Evolutionary conservation across 345 rosid genomes (phyloP).

Genomic region (Lepidium aucheri): DNA sequence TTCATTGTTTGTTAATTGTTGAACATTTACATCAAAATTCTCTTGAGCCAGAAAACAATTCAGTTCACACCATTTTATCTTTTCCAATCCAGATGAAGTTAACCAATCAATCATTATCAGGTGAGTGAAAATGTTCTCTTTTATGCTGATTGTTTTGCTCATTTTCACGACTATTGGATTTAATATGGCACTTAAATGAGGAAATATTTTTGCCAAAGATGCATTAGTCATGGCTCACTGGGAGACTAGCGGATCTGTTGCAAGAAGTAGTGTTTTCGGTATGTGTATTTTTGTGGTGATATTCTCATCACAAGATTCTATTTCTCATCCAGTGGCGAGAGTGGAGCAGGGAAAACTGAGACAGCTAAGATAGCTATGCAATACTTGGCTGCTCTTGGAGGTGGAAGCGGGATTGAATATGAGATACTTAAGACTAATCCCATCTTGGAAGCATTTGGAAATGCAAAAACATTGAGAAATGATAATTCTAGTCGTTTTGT

Average conservation of each 20-base stretch:
- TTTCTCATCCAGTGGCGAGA: conserved; percentile 77
- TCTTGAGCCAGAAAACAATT: background rate
- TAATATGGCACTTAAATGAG: background rate
- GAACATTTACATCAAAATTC: background rate
- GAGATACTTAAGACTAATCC: conserved; percentile 97
- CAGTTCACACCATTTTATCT: conserved; percentile 18
- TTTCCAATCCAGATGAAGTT: conserved; percentile 78
- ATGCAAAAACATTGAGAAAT: conserved; percentile 93
- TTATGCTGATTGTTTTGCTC: background rate
- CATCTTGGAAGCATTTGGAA: conserved; percentile 96
- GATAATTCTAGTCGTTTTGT: conserved; percentile 99
- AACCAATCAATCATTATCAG: conserved; percentile 98
- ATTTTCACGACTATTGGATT: background rate
- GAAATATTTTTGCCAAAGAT: background rate
- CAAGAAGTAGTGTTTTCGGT: background rate
- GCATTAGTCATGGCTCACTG: background rate
- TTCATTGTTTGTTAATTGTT: background rate
- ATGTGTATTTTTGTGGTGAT: conserved; percentile 12
- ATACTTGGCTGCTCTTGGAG: conserved; percentile 98
- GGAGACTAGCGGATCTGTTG: background rate
- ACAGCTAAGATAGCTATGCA: conserved; percentile 99
- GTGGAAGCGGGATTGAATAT: conserved; percentile 96
- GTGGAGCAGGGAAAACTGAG: conserved; percentile 99
- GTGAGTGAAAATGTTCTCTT: conserved; percentile 35
- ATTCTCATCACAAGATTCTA: conserved; percentile 9